These are phyloP conservation scores for Alternaria postmessia DNA, from an alignment of 2,329 filamentous ascomycete species.

Conservation along the genomic window DNA sequence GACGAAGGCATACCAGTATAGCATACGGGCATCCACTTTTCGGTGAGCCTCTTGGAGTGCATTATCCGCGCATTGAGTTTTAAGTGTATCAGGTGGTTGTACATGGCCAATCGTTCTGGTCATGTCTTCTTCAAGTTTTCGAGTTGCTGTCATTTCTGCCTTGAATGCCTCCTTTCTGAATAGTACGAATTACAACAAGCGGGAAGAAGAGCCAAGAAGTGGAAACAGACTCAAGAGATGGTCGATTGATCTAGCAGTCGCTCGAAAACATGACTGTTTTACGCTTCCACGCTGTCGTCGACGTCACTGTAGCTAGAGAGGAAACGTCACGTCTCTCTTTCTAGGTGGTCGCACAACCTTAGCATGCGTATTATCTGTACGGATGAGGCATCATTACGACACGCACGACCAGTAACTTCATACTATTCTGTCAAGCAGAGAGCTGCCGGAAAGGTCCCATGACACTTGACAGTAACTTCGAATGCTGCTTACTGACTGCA, in stretches of 20 bases:
- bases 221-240: neutral
- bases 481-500: neutral
- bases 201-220: neutral
- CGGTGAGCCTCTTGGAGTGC: neutral
- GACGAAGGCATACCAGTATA: conserved; percentile 46
- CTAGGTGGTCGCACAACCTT: no score
- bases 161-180: neutral
- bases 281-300: neutral
- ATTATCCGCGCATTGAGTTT: neutral
- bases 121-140: neutral
- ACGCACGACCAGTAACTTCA: neutral
- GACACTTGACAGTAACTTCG: neutral
- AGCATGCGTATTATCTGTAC: no score
- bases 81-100: neutral
- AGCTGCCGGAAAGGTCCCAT: no score
- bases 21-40: conserved; percentile 12
- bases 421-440: neutral
- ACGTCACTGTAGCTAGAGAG: no score
- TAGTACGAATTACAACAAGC: neutral
- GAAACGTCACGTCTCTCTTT: no score
- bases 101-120: neutral
- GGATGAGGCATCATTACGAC: no score
- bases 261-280: neutral
- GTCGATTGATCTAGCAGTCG: neutral
- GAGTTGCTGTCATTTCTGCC: neutral